These are phyloP conservation scores for Lupinus albus DNA, from an alignment of 306 rosid genomes.

Conservation along the genomic window DNA sequence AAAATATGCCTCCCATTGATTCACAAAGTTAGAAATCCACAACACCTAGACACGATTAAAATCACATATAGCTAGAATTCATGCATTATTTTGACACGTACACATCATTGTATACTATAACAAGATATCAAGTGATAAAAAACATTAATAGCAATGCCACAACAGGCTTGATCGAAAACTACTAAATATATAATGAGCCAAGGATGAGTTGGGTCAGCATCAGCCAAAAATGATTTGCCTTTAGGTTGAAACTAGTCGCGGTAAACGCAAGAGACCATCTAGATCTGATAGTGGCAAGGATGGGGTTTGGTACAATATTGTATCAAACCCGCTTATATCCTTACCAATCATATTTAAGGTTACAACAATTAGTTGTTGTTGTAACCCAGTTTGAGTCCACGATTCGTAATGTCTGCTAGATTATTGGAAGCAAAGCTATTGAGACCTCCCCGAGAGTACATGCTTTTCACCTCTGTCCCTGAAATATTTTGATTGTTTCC, in stretches of 20 bases:
- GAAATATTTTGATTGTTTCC: constrained; percentile 62
- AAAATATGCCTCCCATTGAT: constrained; percentile 29
- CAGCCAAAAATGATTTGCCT: constrained; percentile 60
- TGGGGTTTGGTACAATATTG: constrained; percentile 39
- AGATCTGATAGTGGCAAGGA: constrained; percentile 54
- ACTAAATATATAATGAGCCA: constrained; percentile 59
- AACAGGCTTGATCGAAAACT: constrained; percentile 30
- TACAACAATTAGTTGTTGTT: constrained; percentile 69
- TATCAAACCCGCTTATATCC: constrained; percentile 47
- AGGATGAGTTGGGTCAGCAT: constrained; percentile 66
- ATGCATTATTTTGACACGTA: constrained; percentile 44
- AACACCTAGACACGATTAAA: constrained; percentile 10
- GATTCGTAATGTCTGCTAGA: constrained; percentile 57
- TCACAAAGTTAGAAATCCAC: constrained; percentile 39
- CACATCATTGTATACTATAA: constrained; percentile 36
- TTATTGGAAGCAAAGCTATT: constrained; percentile 54
- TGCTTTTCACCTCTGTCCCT: constrained; percentile 80
- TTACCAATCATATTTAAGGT: constrained; percentile 62
- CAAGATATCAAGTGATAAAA: constrained; percentile 41
- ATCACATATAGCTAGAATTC: constrained; percentile 38
- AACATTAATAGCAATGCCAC: background rate
- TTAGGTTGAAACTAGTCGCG: constrained; percentile 6
- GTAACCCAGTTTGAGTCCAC: constrained; percentile 70
- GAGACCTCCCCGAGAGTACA: constrained; percentile 57
- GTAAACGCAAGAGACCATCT: background rate